Evolutionary conservation across 768 basidiomycete species (phyloP), one percentile per base, ranked within the genome.

Genomic region (Xerocomellus dryophilus): DNA sequence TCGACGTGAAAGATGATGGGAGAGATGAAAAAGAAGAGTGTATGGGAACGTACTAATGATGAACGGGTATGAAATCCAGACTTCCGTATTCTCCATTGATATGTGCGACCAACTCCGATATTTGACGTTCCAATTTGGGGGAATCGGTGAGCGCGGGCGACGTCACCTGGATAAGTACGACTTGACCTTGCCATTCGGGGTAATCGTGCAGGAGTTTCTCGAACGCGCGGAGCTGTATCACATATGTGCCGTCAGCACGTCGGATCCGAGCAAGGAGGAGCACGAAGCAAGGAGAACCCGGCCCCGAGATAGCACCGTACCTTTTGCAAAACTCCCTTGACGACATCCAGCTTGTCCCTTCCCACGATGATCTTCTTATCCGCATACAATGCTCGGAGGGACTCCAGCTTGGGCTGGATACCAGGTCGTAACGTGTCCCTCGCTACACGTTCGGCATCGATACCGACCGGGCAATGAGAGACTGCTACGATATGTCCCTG

Each of bases 351-450:
- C 76, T 99, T 99, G 72, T 99, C 96, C 8, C 96, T 81, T 17
- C 93, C 96, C 12, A 98, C 90, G 52, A 99, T 94, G 66, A 99
- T 98, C 80, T 98, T 98, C 81, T 98, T 98, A 58, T 90, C 92
- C 60, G 92, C 86, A 70, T 99, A 99, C 14, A 98, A 71, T 18
- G 84, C 77, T 25, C 85, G 77, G 0, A 98, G 80, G 2, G 93
- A 87, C 43, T 89, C 89, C 17, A 96, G 76, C 71, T 96, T 97
- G n/a, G 95, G 95, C 51, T 82, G 74, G 55, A 98, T 86, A 6
- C 93, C 93, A 0, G 92, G 85, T 1, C 86, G 77, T 39, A 83
- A 85, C 81, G 86, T 80, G 69, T 98, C 96, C 44, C 81, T 75
- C 21, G 85, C 84, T 34, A 98, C 94, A 27, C 95, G 80, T 59